Percentiles rank a stretch among this genome's conserved stretches.
These are phyloP conservation scores for Corniculantispora saksenae DNA, from an alignment of 2,329 filamentous ascomycete species.

Conservation along the genomic window DNA sequence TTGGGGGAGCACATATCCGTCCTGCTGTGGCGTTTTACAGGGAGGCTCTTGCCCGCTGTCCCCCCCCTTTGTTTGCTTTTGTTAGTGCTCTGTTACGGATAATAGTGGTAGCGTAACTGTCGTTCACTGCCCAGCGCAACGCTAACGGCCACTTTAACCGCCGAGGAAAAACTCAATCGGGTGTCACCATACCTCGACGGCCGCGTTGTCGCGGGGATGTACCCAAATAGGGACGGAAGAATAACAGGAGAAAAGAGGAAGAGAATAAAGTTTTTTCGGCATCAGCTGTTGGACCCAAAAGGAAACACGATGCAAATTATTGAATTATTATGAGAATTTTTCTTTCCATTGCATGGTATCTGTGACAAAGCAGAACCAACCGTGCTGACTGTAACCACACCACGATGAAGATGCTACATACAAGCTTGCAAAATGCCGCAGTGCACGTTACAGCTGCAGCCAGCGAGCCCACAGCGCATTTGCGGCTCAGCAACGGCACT, in stretches of 20 bases:
- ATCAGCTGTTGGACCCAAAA: background rate
- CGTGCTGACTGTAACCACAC: background rate
- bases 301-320: too few relatives aligned
- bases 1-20: too few relatives aligned
- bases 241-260: background rate
- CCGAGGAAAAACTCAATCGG: slow-evolving; percentile 1
- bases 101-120: too few relatives aligned
- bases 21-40: too few relatives aligned
- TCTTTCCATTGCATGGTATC: too few relatives aligned
- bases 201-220: background rate
- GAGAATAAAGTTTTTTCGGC: background rate
- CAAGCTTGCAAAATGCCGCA: background rate
- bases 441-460: background rate
- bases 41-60: too few relatives aligned
- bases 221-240: background rate
- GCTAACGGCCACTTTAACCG: background rate
- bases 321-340: too few relatives aligned
- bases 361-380: background rate
- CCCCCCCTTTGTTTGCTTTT: too few relatives aligned
- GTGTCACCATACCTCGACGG: background rate
- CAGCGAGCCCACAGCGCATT: background rate
- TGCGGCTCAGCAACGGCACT: background rate
- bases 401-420: background rate
- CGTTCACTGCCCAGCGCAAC: too few relatives aligned
- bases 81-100: too few relatives aligned